These are phyloP conservation scores for Populus tomentosa DNA, from an alignment of 441 rosid species.

Conservation along the genomic window DNA sequence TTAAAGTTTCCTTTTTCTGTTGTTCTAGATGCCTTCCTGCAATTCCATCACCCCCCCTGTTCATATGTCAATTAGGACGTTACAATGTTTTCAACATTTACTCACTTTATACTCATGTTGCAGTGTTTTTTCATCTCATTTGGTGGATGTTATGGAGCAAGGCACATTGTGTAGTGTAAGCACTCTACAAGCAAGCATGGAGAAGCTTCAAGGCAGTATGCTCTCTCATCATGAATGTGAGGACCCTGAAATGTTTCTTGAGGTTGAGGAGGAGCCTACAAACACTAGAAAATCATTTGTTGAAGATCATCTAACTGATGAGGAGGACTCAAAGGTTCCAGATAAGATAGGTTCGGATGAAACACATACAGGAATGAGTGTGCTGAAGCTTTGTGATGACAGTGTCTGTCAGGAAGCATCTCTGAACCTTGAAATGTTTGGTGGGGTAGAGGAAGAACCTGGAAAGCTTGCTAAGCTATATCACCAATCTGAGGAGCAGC, in stretches of 20 bases:
- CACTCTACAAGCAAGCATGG: slow-evolving; percentile 22
- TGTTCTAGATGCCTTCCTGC: neutral
- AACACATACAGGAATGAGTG: slow-evolving; percentile 23
- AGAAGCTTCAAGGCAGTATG: slow-evolving; percentile 25
- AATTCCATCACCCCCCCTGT: neutral
- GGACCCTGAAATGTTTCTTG: slow-evolving; percentile 12
- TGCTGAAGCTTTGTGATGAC: slow-evolving; percentile 28
- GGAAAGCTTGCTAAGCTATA: slow-evolving; percentile 10
- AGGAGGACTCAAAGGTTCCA: slow-evolving; percentile 15
- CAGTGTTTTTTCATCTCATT: slow-evolving; percentile 34
- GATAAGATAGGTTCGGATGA: slow-evolving; percentile 18
- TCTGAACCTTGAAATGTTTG: slow-evolving; percentile 20
- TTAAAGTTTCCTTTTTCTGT: slow-evolving; percentile 12
- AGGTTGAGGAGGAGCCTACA: slow-evolving; percentile 17
- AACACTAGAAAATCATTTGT: slow-evolving; percentile 8
- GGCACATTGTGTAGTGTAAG: slow-evolving; percentile 16
- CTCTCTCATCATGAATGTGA: slow-evolving; percentile 17
- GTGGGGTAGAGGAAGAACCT: slow-evolving; percentile 30
- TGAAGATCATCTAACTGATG: slow-evolving; percentile 16
- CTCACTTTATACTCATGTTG: slow-evolving; percentile 9
- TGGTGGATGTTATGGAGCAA: slow-evolving; percentile 24
- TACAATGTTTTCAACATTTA: slow-evolving; percentile 3
- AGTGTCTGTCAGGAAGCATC: slow-evolving; percentile 25
- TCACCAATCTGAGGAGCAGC: slow-evolving; percentile 27
- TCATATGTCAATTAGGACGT: neutral